Conservation (phyloP, 2,329 filamentous ascomycete genomes). For the Triangularia setosa region DNA sequence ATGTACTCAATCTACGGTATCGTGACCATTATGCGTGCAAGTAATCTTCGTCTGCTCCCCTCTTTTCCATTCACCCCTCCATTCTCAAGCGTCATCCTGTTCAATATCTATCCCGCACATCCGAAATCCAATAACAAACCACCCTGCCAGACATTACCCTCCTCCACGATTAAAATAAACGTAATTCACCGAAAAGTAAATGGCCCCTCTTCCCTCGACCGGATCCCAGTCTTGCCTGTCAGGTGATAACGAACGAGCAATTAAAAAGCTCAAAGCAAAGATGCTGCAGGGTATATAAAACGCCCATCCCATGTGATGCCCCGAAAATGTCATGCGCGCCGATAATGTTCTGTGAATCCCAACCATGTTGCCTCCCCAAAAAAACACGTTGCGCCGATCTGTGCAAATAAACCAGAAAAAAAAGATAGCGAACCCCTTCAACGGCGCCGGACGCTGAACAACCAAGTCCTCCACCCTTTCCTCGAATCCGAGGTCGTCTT, state of each 20-base stretch:
- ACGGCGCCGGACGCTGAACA: slow-evolving; percentile 19
- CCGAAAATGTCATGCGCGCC: not conserved
- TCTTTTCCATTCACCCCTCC: not conserved
- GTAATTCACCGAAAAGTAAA: not conserved
- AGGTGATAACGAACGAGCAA: not conserved
- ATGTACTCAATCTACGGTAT: not conserved
- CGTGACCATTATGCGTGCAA: not conserved
- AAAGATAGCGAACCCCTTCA: not conserved
- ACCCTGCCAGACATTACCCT: not conserved
- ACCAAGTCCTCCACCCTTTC: slow-evolving; percentile 23
- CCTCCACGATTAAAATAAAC: not conserved
- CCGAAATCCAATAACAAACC: not conserved
- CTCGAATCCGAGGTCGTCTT: slow-evolving; percentile 15
- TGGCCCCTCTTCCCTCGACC: not conserved
- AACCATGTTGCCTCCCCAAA: slow-evolving; percentile 6
- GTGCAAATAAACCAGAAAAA: slow-evolving; percentile 11
- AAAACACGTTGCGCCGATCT: slow-evolving; percentile 9
- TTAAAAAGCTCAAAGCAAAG: not conserved
- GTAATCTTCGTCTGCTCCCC: not conserved
- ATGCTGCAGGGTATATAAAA: slow-evolving; percentile 15
- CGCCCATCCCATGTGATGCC: slow-evolving; percentile 17
- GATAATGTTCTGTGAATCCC: slow-evolving; percentile 10
- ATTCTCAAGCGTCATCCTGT: not conserved
- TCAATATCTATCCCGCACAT: not conserved
- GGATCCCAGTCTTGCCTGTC: not conserved